Evolutionary conservation across 495 filamentous ascomycete species (phyloP), one percentile per base, ranked within the genome.

Genomic region (Tuber brumale): DNA sequence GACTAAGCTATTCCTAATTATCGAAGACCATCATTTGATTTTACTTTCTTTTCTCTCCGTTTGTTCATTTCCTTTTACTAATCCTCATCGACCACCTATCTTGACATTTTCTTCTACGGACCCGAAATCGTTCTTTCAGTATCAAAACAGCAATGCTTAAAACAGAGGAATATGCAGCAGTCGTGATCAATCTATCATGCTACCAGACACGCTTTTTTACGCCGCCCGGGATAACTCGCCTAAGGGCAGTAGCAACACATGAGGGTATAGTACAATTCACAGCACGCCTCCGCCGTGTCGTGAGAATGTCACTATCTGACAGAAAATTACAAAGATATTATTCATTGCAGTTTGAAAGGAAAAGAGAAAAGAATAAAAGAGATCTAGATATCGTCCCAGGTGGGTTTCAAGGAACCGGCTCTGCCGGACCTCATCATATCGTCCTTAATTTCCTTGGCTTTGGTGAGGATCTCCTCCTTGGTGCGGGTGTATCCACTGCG

Each of bases 401-500:
- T 31, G 10, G 57, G 27, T 31, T 66, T 66, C 57, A 66, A 66
- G 31, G 57, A 31, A 18, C 57, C 57, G 27, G 57, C 57, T 66
- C 57, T 66, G n/a, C 57, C 57, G 57, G 57, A 66, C 57, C 57
- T 66, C 27, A 31, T 8, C 57, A 66, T 66, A 66, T 66, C 57
- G 9, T 31, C 57, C 12, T 66, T 66, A 18, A 66, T 66, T 66
- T 66, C 57, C 27, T 66, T 66, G 12, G 57, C 57, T 66, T 66
- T 66, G 57, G n/a, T 66, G n/a, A 66, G 57, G 57, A 66, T 66
- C 57, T 66, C 57, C 57, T 66, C 57, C 57, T 66, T 66, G 14
- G 57, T 66, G 27, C 57, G 57, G 57, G 57, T n/a, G 27, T 66
- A 66, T 16, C 57, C 27, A 31, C 57, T 66, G n/a, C 14, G n/a